These are phyloP conservation scores for Byssochlamys sp. DNA, from an alignment of 2,329 filamentous ascomycete species.

Conservation along the genomic window DNA sequence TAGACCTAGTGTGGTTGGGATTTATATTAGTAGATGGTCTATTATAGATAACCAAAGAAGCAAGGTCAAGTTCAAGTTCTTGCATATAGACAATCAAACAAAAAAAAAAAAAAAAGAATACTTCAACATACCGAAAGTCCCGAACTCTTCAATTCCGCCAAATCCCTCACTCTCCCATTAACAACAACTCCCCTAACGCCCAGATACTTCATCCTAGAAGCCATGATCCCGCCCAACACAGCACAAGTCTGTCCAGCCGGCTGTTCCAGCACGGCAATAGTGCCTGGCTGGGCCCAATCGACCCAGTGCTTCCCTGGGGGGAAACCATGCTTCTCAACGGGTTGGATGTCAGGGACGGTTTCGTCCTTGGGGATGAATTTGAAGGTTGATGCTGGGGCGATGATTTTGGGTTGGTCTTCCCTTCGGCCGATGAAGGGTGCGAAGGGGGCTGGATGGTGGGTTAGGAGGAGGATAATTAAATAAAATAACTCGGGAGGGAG, in stretches of 20 bases:
- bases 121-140: slow-evolving; percentile 46
- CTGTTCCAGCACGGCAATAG: slow-evolving; percentile 58
- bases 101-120: not conserved
- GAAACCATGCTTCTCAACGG: slow-evolving; percentile 40
- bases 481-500: too few species aligned
- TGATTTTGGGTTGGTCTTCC: slow-evolving; percentile 22
- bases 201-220: slow-evolving; percentile 55
- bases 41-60: not conserved
- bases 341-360: slow-evolving; percentile 23
- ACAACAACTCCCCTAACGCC: slow-evolving; percentile 56
- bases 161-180: slow-evolving; percentile 58
- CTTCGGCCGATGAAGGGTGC: slow-evolving; percentile 23
- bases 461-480: not conserved
- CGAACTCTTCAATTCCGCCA: slow-evolving; percentile 49
- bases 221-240: slow-evolving; percentile 68
- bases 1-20: slow-evolving; percentile 26
- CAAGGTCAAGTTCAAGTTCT: not conserved
- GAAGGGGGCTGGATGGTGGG: slow-evolving; percentile 21
- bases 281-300: slow-evolving; percentile 51
- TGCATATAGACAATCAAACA: too few species aligned
- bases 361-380: slow-evolving; percentile 51
- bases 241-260: slow-evolving; percentile 58
- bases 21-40: not conserved
- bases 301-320: slow-evolving; percentile 57
- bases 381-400: slow-evolving; percentile 36